These are phyloP conservation scores for Rhodomyrtus psidioides DNA, from an alignment of 441 rosid species.

Conservation along the genomic window DNA sequence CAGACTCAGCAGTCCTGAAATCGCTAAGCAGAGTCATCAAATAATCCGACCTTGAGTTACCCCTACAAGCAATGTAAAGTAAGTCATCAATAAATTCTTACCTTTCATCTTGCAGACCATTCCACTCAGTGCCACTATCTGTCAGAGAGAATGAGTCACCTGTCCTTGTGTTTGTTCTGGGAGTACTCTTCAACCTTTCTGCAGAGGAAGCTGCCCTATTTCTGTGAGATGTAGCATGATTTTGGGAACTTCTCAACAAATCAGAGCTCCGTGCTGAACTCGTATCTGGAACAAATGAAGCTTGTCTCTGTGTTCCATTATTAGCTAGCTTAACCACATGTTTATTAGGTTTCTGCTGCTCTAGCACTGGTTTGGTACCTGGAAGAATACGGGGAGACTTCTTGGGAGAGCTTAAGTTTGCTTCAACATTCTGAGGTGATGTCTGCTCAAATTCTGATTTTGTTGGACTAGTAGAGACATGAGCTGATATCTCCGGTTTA, in stretches of 20 bases:
- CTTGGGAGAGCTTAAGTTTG: slow-evolving; percentile 33
- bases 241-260: slow-evolving; percentile 31
- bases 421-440: slow-evolving; percentile 28
- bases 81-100: slow-evolving; percentile 17
- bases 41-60: not conserved
- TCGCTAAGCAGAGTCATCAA: slow-evolving; percentile 28
- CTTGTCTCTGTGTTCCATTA: slow-evolving; percentile 36
- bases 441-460: slow-evolving; percentile 32
- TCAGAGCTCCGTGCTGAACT: slow-evolving; percentile 28
- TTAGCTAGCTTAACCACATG: slow-evolving; percentile 30
- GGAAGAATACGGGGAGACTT: slow-evolving; percentile 36
- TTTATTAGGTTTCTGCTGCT: slow-evolving; percentile 29
- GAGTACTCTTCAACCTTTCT: slow-evolving; percentile 46
- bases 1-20: slow-evolving; percentile 59
- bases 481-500: slow-evolving; percentile 11
- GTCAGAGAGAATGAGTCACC: slow-evolving; percentile 23
- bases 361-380: slow-evolving; percentile 24
- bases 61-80: slow-evolving; percentile 6
- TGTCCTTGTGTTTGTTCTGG: slow-evolving; percentile 33
- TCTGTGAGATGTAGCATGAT: slow-evolving; percentile 42
- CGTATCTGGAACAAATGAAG: slow-evolving; percentile 40
- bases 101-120: slow-evolving; percentile 32
- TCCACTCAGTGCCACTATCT: slow-evolving; percentile 38
- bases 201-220: slow-evolving; percentile 36
- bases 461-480: slow-evolving; percentile 24